phyloP scores from a whole-genome alignment of 192 early-diverging fungal genomes.

The Coemansia guatemalensis region DNA sequence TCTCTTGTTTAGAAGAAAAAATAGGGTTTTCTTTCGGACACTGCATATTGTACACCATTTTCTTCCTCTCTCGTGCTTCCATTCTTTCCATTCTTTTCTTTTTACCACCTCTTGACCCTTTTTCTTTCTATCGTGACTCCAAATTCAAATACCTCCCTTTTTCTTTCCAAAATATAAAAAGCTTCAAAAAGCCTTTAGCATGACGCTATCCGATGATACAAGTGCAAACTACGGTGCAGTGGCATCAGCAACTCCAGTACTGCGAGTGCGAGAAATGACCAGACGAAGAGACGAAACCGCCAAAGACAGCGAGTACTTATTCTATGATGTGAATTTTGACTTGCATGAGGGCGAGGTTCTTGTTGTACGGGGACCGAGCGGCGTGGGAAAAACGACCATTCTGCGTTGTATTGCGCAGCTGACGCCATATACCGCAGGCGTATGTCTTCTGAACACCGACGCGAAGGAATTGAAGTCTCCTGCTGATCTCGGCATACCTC shows the following conservation, averaged over 20 bases:
- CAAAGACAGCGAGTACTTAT: slow-evolving; percentile 32
- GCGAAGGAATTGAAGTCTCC: slow-evolving; percentile 43
- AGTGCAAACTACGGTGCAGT: slow-evolving; percentile 19
- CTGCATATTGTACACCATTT: too few relatives aligned
- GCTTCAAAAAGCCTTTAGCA: not conserved
- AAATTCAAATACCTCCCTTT: not conserved
- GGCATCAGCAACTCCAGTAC: slow-evolving; percentile 8
- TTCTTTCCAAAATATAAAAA: not conserved
- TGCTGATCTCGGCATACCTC: slow-evolving; percentile 60
- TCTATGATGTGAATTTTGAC: slow-evolving; percentile 58
- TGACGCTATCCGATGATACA: not conserved
- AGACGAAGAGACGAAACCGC: slow-evolving; percentile 30
- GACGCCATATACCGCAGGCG: slow-evolving; percentile 62
- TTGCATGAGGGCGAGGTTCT: slow-evolving; percentile 58
- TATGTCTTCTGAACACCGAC: slow-evolving; percentile 45
- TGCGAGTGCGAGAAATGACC: slow-evolving; percentile 41
- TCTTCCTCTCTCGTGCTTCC: not conserved
- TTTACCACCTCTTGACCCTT: not conserved
- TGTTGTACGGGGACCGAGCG: slow-evolving; percentile 68
- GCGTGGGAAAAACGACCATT: slow-evolving; percentile 81
- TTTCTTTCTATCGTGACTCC: not conserved
- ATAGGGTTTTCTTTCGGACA: too few relatives aligned
- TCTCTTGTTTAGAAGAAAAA: not conserved
- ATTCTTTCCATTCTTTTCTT: not conserved
- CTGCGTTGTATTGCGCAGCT: slow-evolving; percentile 81